Evolutionary conservation across 805 yeast genomes (phyloP), one percentile per base, ranked within the genome.

Genomic region (Teunomyces tritomae): DNA sequence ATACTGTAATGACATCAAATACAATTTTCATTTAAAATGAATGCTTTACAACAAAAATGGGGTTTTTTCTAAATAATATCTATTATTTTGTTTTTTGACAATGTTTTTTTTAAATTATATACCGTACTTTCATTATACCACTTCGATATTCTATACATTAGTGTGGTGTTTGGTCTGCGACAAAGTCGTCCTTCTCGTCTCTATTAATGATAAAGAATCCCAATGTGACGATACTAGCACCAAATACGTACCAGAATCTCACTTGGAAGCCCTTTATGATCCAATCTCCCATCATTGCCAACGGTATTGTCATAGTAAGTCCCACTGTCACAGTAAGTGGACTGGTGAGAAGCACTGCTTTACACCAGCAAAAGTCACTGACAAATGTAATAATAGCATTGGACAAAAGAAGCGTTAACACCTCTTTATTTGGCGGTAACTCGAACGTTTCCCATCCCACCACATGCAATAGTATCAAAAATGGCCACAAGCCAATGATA

Each of bases 321-420:
- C 99, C 99, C 8, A 94, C 96, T 0, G 99, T 94, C 2, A 92
- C 98, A 0, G 96, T 91, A 54, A 94, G 73, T 1, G 99, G 99
- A 39, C 94, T 85, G 0, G 99, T 94, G 59, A 94, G 71, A 28
- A 94, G 76, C 81, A 91, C 94, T 0, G 98, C 96, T 53, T 89
- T 82, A 29, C 96, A 96, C 99, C 99, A 94, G 59, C 95, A 83
- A 57, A 85, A 90, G 63, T 94, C 99, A 34, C 96, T 85, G 11
- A 91, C 67, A 55, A 94, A 85, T 0, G 97, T 89, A 36, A 89
- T 82, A 30, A 80, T 59, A 49, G 91, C 87, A 64, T 94, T 94
- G 41, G 81, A 51, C 0, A 77, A 44, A 5, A 92, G 68, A 2
- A 90, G 71, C 0, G 66, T 48, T 58, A 83, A 70, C 3, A 85